Percentiles rank a stretch among this genome's conserved stretches.
Evolutionary conservation across 2,329 filamentous ascomycete species (phyloP).

Genomic region (Colletotrichum theobromicola): DNA sequence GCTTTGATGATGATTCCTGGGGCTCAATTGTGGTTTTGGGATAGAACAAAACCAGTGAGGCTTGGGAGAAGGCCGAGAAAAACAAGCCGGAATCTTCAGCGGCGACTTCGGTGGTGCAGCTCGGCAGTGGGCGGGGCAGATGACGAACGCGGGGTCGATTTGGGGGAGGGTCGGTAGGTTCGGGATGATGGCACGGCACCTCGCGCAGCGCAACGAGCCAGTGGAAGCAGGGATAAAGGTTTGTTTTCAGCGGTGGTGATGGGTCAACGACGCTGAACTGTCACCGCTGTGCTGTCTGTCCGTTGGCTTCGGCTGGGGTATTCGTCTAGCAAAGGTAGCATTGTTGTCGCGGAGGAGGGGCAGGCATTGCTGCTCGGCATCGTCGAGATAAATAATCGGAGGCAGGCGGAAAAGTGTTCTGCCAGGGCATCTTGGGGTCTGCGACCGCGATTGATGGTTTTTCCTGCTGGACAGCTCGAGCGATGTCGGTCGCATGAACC

Average conservation of each 20-base stretch:
- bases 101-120: background rate
- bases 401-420: constrained; percentile 11
- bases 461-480: background rate
- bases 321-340: background rate
- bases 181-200: constrained; percentile 15
- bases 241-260: background rate
- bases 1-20: background rate
- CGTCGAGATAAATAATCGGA: background rate
- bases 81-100: background rate
- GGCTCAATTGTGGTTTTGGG: background rate
- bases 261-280: background rate
- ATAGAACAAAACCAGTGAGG: background rate
- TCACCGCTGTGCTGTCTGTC: background rate
- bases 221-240: background rate
- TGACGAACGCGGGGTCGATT: constrained; percentile 16
- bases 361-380: background rate
- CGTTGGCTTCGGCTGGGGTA: background rate
- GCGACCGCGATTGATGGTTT: constrained; percentile 2
- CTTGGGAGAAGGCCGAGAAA: background rate
- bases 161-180: background rate
- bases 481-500: background rate
- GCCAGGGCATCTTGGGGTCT: background rate
- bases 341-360: background rate
- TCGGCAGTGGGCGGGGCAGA: background rate
- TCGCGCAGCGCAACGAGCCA: background rate